Evolutionary conservation across 352 stramenopile genomes (phyloP).

Genomic region (Pythium apleroticum): DNA sequence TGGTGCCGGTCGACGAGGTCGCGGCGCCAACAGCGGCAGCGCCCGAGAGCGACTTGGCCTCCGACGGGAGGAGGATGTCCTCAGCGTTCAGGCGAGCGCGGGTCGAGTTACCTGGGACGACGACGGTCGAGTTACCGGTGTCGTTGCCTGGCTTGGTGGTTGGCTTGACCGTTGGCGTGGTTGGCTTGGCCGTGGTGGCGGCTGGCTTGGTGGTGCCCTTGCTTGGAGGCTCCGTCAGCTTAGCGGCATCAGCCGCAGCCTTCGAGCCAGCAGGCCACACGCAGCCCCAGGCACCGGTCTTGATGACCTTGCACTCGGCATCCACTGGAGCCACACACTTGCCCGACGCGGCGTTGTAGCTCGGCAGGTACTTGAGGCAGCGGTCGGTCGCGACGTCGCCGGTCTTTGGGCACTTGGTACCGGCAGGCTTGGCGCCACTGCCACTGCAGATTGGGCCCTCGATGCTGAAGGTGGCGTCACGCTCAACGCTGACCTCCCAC

Average conservation of each 20-base stretch:
- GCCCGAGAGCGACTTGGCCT: background rate
- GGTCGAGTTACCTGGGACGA: background rate
- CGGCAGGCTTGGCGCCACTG: slow-evolving; percentile 36
- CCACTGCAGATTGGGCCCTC: slow-evolving; percentile 64
- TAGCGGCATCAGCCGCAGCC: background rate
- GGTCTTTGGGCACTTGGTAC: slow-evolving; percentile 55
- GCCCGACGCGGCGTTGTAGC: slow-evolving; percentile 37
- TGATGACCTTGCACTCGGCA: slow-evolving; percentile 52
- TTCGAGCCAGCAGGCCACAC: slow-evolving; percentile 31
- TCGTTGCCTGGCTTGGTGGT: slow-evolving; percentile 3
- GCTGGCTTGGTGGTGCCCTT: background rate
- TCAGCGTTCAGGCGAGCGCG: background rate
- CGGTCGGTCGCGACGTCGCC: slow-evolving; percentile 55
- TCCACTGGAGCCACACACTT: slow-evolving; percentile 58
- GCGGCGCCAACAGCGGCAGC: background rate
- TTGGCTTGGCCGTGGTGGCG: background rate
- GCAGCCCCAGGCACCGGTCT: slow-evolving; percentile 70
- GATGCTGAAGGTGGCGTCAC: slow-evolving; percentile 76
- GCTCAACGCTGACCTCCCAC: slow-evolving; percentile 57
- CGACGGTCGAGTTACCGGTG: background rate
- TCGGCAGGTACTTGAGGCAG: slow-evolving; percentile 53
- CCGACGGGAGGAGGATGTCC: background rate
- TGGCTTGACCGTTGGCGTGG: background rate
- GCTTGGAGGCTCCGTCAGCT: background rate
- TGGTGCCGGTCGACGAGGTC: background rate